phyloP scores from a whole-genome alignment of 306 rosid species.

The Biancaea sappan region DNA sequence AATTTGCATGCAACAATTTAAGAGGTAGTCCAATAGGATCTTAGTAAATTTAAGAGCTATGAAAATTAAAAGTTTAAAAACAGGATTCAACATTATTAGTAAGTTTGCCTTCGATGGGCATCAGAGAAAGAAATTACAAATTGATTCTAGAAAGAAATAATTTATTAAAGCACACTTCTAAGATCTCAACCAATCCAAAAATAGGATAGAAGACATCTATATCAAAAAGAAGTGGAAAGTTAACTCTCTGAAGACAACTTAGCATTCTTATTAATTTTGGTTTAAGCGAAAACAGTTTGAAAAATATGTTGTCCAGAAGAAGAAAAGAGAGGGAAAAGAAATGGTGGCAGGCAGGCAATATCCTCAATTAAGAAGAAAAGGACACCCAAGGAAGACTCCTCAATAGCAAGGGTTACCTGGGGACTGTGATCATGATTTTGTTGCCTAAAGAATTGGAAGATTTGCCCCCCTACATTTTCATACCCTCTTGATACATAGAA shows the following conservation, averaged over 20 bases:
- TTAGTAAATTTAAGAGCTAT: not conserved
- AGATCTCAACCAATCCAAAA: constrained; percentile 4
- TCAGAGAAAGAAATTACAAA: not conserved
- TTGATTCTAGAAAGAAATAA: constrained; percentile 3
- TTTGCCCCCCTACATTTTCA: not conserved
- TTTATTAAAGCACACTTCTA: not conserved
- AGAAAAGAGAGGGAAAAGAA: not conserved
- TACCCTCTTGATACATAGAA: constrained; percentile 3
- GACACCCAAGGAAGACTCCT: constrained; percentile 24
- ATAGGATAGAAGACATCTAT: constrained; percentile 17
- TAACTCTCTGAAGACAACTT: constrained; percentile 2
- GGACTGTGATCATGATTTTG: constrained; percentile 22
- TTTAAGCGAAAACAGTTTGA: not conserved
- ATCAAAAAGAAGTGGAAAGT: constrained; percentile 26
- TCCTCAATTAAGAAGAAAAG: constrained; percentile 18
- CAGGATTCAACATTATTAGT: not conserved
- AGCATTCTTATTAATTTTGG: not conserved
- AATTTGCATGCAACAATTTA: constrained; percentile 19
- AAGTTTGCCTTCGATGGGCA: not conserved
- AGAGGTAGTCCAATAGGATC: constrained; percentile 1
- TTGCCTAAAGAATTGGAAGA: not conserved
- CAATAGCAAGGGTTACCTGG: constrained; percentile 12
- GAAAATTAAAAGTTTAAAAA: not conserved
- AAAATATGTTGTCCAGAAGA: not conserved
- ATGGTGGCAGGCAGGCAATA: not conserved